Conservation (phyloP, 306 rosid genomes). For the Gleditsia sinensis region DNA sequence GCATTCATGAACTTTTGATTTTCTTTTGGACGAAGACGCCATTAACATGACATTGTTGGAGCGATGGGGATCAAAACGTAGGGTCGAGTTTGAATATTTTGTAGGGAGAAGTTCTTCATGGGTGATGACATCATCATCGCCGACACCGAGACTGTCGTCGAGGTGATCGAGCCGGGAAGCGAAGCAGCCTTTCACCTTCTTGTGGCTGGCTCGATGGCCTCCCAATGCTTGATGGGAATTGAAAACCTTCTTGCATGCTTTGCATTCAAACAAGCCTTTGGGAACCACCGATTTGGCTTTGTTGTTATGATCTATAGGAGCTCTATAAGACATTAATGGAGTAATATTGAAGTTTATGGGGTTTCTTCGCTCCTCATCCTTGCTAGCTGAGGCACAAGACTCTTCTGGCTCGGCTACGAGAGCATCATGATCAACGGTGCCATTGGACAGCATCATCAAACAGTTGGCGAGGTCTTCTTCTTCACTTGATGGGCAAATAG, state of each 20-base stretch:
- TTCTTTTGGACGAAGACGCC: constrained; percentile 59
- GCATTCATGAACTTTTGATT: constrained; percentile 84
- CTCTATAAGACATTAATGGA: constrained; percentile 51
- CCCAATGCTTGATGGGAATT: constrained; percentile 97
- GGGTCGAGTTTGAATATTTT: constrained; percentile 54
- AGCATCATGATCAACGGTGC: constrained; percentile 65
- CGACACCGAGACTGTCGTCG: constrained; percentile 39
- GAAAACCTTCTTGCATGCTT: constrained; percentile 91
- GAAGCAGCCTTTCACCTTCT: constrained; percentile 92
- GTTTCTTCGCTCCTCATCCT: constrained; percentile 72
- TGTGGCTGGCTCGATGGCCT: constrained; percentile 95
- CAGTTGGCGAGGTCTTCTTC: constrained; percentile 91
- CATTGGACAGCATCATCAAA: constrained; percentile 84
- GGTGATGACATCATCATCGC: constrained; percentile 59
- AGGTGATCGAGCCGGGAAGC: constrained; percentile 68
- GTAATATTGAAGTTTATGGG: constrained; percentile 54
- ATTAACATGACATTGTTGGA: background rate
- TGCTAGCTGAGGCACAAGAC: constrained; percentile 82
- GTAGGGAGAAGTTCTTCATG: constrained; percentile 63
- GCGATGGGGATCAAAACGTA: background rate
- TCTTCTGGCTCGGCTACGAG: constrained; percentile 64
- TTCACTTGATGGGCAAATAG: constrained; percentile 65
- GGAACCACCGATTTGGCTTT: constrained; percentile 56
- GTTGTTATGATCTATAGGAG: constrained; percentile 34
- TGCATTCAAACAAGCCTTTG: constrained; percentile 80